Evolutionary conservation across 352 stramenopile species (phyloP), one percentile per base, ranked within the genome.

Genomic region (Pythium sukuiense): DNA sequence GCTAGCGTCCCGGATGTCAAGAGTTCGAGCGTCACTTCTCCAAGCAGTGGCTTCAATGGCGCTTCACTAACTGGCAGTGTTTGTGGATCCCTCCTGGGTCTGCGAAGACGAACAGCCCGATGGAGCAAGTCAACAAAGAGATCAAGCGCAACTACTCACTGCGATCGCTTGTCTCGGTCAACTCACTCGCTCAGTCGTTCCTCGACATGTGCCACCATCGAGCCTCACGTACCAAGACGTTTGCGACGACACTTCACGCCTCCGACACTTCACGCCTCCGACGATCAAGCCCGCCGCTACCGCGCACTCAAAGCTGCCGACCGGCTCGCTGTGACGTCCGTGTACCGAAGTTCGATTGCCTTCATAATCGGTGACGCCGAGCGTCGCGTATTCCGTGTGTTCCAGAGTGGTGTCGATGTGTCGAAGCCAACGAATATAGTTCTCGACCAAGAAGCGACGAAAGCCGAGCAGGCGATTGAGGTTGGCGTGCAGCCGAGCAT

Each of bases 61-160:
- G 32, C 9, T 59, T 59, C 32, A 59, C 33, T 20, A 27, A 20
- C 6, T 64, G 58, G 58, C 46, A 57, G 58, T 56, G 45, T 33
- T 35, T 39, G 26, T 3, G 2, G 6, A 45, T 46, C 13, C 58
- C 58, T 8, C 18, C 46, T 16, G 45, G 32, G 1, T 57, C 41
- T 14, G 58, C 58, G 0, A 57, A 57, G 48, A 57, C 58, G 2
- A 64, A 64, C 32, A 63, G 48, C 24, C 57, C 43, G 3, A 24
- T 57, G 12, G 58, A 64, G 58, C 30, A 52, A 14, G 39, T 58
- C 32, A 64, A 64, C 48, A 27, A 33, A 2, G 30, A 55, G n/a
- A 64, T 57, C 57, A 56, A 63, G 39, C 55, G 55, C 26, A 39
- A 61, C 39, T 53, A 53, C 41, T 35, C 30, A 9, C 43, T 63